These are phyloP conservation scores for Colletotrichum agaves DNA, from an alignment of 2,329 filamentous ascomycete genomes.

Conservation along the genomic window DNA sequence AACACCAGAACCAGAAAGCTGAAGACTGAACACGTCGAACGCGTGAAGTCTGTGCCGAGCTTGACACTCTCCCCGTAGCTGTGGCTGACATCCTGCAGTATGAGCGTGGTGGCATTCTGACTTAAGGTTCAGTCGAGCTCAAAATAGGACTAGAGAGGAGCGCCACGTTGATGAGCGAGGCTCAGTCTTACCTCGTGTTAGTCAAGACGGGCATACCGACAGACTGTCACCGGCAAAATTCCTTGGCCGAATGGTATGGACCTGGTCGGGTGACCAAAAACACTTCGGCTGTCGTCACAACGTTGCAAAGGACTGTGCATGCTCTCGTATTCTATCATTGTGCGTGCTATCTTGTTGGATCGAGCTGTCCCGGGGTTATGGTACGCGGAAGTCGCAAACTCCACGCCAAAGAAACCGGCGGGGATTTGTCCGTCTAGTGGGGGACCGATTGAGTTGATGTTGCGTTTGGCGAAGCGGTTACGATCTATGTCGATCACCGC, in stretches of 20 bases:
- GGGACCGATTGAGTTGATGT: neutral
- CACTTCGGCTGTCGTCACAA: constrained; percentile 6
- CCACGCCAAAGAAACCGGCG: neutral
- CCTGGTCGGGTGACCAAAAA: neutral
- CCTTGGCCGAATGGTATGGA: neutral
- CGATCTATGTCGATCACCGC: constrained; percentile 13
- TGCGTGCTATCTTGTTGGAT: neutral
- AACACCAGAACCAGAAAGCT: constrained; percentile 3
- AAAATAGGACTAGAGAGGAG: neutral
- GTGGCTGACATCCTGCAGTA: constrained; percentile 13
- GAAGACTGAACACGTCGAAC: constrained; percentile 14
- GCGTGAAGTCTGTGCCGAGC: neutral
- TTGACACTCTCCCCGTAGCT: neutral
- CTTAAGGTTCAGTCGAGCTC: neutral
- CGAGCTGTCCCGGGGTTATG: neutral
- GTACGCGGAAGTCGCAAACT: neutral
- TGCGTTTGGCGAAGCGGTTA: constrained; percentile 14
- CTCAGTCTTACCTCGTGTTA: constrained; percentile 17
- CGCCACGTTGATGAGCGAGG: constrained; percentile 11
- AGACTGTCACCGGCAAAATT: constrained; percentile 6
- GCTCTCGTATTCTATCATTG: neutral
- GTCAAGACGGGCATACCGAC: constrained; percentile 10
- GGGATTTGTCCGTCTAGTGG: constrained; percentile 8
- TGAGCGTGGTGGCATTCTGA: neutral
- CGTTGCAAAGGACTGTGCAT: neutral